A percentile compares a stretch with the other conserved stretches of the same genome.
Evolutionary conservation across 2,329 filamentous ascomycete species (phyloP).

Genomic region (Ophiostoma sp.): DNA sequence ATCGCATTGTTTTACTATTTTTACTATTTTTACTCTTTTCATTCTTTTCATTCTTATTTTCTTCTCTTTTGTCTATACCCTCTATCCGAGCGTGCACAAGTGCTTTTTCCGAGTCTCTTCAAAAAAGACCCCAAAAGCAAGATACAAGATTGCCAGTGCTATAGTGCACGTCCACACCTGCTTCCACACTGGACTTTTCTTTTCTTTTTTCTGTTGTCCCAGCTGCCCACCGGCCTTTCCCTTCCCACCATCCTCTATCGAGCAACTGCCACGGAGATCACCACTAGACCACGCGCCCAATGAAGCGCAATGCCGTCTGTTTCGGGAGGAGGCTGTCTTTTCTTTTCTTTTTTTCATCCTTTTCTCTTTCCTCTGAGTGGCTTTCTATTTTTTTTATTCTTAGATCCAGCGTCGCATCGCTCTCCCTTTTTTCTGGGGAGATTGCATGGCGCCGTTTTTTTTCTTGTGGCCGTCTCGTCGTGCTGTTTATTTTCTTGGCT

Average conservation of each 20-base stretch:
- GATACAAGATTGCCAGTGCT: slow-evolving; percentile 10
- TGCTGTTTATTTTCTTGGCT: background rate
- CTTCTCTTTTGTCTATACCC: background rate
- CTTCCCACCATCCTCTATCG: background rate
- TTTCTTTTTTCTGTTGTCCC: background rate
- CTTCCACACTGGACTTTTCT: background rate
- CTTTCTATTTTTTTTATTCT: background rate
- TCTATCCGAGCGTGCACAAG: background rate
- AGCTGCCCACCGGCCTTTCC: background rate
- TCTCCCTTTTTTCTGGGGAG: background rate
- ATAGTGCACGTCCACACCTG: background rate
- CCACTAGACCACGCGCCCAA: background rate
- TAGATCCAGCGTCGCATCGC: slow-evolving; percentile 14
- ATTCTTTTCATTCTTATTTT: background rate
- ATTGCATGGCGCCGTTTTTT: background rate
- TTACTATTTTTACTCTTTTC: too few relatives aligned
- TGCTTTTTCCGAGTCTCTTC: background rate
- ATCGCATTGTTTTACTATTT: background rate
- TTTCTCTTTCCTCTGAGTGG: background rate
- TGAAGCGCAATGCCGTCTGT: background rate
- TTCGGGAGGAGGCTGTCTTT: background rate
- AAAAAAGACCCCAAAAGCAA: background rate
- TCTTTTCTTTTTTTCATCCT: background rate
- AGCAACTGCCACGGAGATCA: background rate
- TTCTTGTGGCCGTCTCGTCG: background rate